Percentiles rank a stretch among this genome's conserved stretches.
Evolutionary conservation across 2,329 filamentous ascomycete genomes (phyloP).

Genomic region (Leptodontidium sp.): DNA sequence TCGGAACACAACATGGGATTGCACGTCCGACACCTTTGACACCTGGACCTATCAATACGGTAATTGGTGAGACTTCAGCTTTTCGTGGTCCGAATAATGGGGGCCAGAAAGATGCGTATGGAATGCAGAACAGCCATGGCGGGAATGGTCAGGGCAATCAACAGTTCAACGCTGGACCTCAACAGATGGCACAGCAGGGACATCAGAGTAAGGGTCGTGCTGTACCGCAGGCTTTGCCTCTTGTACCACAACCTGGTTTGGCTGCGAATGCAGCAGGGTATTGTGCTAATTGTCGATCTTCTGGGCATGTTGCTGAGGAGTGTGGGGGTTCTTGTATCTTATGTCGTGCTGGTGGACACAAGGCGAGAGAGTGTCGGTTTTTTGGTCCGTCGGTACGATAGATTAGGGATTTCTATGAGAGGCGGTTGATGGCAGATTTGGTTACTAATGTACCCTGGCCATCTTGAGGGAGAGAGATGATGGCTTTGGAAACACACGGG

Average conservation of each 20-base stretch:
- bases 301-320: constrained; percentile 7
- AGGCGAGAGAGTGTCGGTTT: constrained; percentile 7
- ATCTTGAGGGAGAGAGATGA: not conserved
- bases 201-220: not conserved
- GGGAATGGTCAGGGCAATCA: not conserved
- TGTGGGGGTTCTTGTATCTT: not conserved
- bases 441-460: not conserved
- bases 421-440: not conserved
- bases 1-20: not conserved
- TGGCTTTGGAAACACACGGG: too few relatives aligned
- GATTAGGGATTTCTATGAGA: not conserved
- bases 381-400: not conserved
- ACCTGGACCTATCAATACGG: not conserved
- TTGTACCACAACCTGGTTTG: not conserved
- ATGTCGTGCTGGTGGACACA: constrained; percentile 5
- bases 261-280: not conserved
- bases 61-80: not conserved
- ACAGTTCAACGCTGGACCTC: not conserved
- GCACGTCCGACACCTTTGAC: not conserved
- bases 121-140: not conserved
- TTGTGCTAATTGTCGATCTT: not conserved
- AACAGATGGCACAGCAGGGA: not conserved
- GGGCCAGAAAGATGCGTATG: not conserved
- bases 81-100: not conserved
- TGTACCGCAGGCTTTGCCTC: not conserved